Conservation (phyloP, 306 rosid genomes). For the Cicer bijugum region DNA sequence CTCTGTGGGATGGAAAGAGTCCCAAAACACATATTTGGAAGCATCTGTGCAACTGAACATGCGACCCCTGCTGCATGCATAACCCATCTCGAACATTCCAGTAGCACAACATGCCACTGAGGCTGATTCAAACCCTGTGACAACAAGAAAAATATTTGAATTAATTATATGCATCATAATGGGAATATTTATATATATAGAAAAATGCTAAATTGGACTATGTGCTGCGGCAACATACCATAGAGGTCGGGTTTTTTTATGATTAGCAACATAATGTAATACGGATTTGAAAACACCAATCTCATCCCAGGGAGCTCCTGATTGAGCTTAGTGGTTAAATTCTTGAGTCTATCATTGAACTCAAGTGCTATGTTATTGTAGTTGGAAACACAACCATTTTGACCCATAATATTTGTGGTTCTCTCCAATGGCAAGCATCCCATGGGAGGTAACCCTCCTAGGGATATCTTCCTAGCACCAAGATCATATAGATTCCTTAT, state of each 20-base stretch:
- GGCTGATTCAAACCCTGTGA: conserved; percentile 67
- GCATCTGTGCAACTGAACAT: conserved; percentile 80
- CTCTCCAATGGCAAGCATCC: conserved; percentile 94
- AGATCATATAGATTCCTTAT: conserved; percentile 58
- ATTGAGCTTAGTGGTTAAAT: conserved; percentile 54
- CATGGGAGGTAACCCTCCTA: conserved; percentile 95
- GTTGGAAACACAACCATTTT: conserved; percentile 53
- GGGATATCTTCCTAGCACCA: conserved; percentile 85
- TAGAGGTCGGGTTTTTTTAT: conserved; percentile 56
- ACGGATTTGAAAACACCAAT: conserved; percentile 78
- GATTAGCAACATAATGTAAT: conserved; percentile 54
- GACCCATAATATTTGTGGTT: conserved; percentile 59
- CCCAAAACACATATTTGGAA: conserved; percentile 68
- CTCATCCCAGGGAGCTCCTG: conserved; percentile 63
- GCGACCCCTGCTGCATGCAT: conserved; percentile 63
- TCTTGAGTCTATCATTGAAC: conserved; percentile 71
- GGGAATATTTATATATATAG: neutral
- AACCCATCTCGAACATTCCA: conserved; percentile 90
- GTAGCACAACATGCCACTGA: conserved; percentile 83
- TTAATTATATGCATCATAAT: neutral
- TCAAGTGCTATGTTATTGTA: conserved; percentile 66
- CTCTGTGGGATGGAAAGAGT: conserved; percentile 62
- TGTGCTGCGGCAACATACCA: conserved; percentile 54
- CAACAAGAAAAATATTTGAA: neutral
- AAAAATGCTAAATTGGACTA: neutral